Conservation (phyloP, 495 filamentous ascomycete genomes). For the Xylaria scruposa region DNA sequence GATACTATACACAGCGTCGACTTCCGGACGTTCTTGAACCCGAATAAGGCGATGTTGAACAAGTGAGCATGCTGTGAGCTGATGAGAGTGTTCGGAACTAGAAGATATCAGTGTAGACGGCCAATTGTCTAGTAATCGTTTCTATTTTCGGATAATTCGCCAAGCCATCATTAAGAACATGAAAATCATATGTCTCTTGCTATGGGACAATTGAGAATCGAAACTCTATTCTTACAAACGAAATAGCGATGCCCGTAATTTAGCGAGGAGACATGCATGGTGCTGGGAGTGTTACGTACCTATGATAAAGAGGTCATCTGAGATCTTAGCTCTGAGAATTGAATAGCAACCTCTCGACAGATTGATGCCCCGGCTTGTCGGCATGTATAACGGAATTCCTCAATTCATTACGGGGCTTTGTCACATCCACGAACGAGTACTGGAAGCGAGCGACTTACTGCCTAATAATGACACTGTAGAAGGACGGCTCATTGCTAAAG, state of each 20-base stretch:
- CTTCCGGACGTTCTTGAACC: not conserved
- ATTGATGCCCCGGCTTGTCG: not conserved
- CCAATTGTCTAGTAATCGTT: not conserved
- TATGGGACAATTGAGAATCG: not conserved
- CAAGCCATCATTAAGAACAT: not conserved
- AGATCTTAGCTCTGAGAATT: not conserved
- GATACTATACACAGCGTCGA: conserved; percentile 6
- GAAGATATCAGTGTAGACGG: not conserved
- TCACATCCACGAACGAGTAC: not conserved
- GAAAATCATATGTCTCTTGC: not conserved
- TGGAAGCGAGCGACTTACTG: not conserved
- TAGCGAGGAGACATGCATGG: not conserved
- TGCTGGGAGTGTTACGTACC: not conserved
- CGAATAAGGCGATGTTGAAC: conserved; percentile 1
- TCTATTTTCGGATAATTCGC: not conserved
- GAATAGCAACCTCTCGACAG: not conserved
- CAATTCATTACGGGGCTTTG: not conserved
- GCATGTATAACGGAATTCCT: too few species aligned
- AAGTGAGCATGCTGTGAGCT: not conserved
- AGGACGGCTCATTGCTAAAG: not conserved
- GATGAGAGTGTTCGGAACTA: not conserved
- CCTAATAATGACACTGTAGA: not conserved
- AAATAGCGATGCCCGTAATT: not conserved
- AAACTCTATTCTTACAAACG: not conserved
- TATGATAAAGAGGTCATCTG: not conserved